Evolutionary conservation across 805 yeast species (phyloP).

Genomic region (Torulaspora maleeae): DNA sequence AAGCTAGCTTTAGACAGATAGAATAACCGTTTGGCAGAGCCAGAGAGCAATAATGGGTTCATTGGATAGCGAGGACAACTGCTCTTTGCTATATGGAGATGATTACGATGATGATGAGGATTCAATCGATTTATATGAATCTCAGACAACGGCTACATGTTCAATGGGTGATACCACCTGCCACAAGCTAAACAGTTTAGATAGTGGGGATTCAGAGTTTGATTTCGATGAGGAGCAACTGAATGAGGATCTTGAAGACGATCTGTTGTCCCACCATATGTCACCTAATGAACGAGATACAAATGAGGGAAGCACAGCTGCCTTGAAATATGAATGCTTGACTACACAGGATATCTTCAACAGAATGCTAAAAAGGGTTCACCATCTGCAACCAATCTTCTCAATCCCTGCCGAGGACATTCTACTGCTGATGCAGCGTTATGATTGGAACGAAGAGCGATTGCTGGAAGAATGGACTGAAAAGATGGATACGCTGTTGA

Average conservation of each 20-base stretch:
- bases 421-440: constrained; percentile 43
- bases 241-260: constrained; percentile 24
- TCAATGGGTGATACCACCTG: constrained; percentile 6
- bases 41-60: constrained; percentile 1
- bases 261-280: constrained; percentile 23
- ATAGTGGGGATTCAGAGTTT: constrained; percentile 22
- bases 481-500: constrained; percentile 36
- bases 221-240: constrained; percentile 22
- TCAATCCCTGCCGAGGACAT: constrained; percentile 34
- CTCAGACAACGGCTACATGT: constrained; percentile 10
- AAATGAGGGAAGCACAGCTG: constrained; percentile 23
- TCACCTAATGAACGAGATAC: constrained; percentile 12
- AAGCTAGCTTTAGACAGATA: not conserved
- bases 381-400: constrained; percentile 30
- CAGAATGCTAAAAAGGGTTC: constrained; percentile 28
- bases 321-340: constrained; percentile 30
- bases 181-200: constrained; percentile 7
- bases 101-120: constrained; percentile 8
- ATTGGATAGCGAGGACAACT: constrained; percentile 10
- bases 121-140: constrained; percentile 8
- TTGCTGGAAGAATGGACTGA: constrained; percentile 53
- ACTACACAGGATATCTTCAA: constrained; percentile 35
- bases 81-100: constrained; percentile 7
- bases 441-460: constrained; percentile 56
- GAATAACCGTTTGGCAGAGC: not conserved